Evolutionary conservation across 2,329 filamentous ascomycete genomes (phyloP).

Genomic region (Aureobasidium melanogenum): DNA sequence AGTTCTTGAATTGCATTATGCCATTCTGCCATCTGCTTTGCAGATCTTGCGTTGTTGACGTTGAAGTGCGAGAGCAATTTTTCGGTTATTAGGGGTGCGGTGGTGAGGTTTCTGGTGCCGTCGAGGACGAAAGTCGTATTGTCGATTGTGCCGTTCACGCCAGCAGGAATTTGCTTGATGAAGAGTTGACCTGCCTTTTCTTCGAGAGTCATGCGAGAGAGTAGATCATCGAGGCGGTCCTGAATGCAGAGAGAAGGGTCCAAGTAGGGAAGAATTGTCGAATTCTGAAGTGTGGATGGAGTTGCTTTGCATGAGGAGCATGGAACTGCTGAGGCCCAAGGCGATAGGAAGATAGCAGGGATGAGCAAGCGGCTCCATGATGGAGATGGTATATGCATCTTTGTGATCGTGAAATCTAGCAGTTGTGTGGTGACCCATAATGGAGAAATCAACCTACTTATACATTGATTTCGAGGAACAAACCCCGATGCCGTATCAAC

Average conservation of each 20-base stretch:
- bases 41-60: conserved; percentile 60
- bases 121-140: background rate
- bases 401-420: background rate
- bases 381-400: background rate
- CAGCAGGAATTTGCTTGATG: conserved; percentile 28
- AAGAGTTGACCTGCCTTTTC: conserved; percentile 59
- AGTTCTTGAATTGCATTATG: background rate
- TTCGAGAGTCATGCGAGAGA: conserved; percentile 64
- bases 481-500: background rate
- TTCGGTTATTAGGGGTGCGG: conserved; percentile 61
- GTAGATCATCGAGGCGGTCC: conserved; percentile 55
- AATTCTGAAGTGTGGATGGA: background rate
- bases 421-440: background rate
- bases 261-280: background rate
- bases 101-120: background rate
- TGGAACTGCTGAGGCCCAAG: background rate
- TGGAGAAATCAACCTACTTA: background rate
- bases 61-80: conserved; percentile 54
- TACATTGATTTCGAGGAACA: background rate
- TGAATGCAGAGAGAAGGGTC: conserved; percentile 37
- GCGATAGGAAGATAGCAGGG: background rate
- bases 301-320: background rate
- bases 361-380: background rate
- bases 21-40: conserved; percentile 49
- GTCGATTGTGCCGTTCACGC: conserved; percentile 2